These are phyloP conservation scores for Pseudognaphalium luteoalbum DNA, from an alignment of 129 eudicot species.

Conservation along the genomic window DNA sequence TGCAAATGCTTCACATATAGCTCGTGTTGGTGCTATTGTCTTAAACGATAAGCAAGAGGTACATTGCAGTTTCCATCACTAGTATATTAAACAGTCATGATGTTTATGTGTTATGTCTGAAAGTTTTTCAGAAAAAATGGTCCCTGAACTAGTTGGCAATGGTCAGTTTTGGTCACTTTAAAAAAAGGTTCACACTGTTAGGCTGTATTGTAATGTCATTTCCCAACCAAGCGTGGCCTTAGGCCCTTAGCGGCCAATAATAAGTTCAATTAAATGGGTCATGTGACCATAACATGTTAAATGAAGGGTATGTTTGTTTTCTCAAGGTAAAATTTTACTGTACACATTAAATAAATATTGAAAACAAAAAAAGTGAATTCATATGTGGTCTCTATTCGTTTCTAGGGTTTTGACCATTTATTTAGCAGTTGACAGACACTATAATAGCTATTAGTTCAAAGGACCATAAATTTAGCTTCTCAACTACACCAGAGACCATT, in stretches of 20 bases:
- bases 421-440: neutral
- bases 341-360: neutral
- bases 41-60: conserved; percentile 81
- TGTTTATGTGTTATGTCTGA: neutral
- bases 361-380: neutral
- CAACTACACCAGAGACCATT: neutral
- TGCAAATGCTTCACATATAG: conserved; percentile 78
- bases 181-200: neutral
- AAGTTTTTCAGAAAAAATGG: neutral
- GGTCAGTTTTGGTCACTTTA: neutral
- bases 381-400: neutral
- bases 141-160: neutral
- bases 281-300: neutral
- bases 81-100: neutral
- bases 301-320: neutral
- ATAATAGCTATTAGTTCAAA: neutral
- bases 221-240: neutral
- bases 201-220: neutral
- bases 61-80: neutral
- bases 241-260: neutral
- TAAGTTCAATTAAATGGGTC: neutral
- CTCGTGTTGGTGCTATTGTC: conserved; percentile 76
- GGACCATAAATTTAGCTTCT: neutral
- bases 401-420: neutral
- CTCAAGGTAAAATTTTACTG: neutral